Base-by-base conservation (phyloP, 2,329 filamentous ascomycete genomes). In the Sporothrix inflata region DNA sequence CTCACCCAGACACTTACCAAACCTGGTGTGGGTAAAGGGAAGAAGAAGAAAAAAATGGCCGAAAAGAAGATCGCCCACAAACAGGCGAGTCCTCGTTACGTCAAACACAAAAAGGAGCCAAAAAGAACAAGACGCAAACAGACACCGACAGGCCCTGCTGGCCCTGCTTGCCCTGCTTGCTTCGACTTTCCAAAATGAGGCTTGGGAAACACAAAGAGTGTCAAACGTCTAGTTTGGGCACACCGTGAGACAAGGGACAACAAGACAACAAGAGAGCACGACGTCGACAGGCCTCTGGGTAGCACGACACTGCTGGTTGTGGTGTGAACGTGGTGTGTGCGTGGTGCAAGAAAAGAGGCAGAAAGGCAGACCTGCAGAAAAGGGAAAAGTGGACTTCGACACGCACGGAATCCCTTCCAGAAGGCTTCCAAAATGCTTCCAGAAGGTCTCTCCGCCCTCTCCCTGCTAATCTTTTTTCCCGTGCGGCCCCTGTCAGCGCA, bases 381-480 rank as follows among this genome's bases (percentile, higher is more conserved):
- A 14, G 12, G 9, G 27, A 38, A 40, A 53, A 69, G 49, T 66
- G 61, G 61, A 34, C 40, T 45, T 63, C 30, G n/a, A 14, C 49
- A 49, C 42, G 61, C 61, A 66, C 61, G 61, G 61, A 47, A 49
- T n/a, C 14, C 34, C 19, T 27, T 49, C 19, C 38, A 65, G 61
- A 66, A 34, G 24, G 42, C 61, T 49, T 66, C 61, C 61, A 66
- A 66, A 66, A 66, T 66, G 61, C 61, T 66, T 66, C 61, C 61
- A 66, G 61, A 66, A 66, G 61, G 55, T 38, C 16, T 55, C 24
- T 21, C 24, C 51, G 12, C 51, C 51, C n/a, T 57, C 24, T 57
- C 38, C 57, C 40, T 65, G 61, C 61, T 65, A 27, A 47, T 30
- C 42, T 2, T 47, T 24, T 34, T 49, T 19, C 61, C 61, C 40